Conservation (phyloP, 129 eudicot species). For the Ambrosia trifida region DNA sequence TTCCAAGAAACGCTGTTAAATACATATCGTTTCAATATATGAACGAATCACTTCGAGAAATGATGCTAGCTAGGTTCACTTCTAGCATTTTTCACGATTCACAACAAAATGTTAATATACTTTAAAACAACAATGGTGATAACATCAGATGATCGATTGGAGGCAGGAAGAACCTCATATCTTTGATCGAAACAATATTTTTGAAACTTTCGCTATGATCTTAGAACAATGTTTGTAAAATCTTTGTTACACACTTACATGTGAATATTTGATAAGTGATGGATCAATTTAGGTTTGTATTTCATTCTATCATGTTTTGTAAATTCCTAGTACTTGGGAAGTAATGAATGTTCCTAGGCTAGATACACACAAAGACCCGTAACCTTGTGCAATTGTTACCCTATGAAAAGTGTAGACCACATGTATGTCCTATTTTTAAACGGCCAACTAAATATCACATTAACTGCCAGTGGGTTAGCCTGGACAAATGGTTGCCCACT, state of each 20-base stretch:
- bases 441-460: too few relatives aligned
- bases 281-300: neutral
- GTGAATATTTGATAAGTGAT: neutral
- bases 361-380: too few relatives aligned
- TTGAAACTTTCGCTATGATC: neutral
- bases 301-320: neutral
- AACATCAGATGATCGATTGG: too few relatives aligned
- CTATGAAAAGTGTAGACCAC: too few relatives aligned
- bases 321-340: neutral
- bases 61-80: neutral
- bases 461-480: too few relatives aligned
- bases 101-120: neutral
- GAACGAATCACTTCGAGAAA: neutral
- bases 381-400: too few relatives aligned
- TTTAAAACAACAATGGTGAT: too few relatives aligned
- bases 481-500: too few relatives aligned
- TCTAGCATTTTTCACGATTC: neutral
- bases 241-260: neutral
- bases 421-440: too few relatives aligned
- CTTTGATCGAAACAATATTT: too few relatives aligned
- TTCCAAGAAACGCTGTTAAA: neutral
- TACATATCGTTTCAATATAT: neutral
- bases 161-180: too few relatives aligned
- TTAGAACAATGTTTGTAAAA: neutral
- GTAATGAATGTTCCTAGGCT: too few relatives aligned